These are phyloP conservation scores for Prunus salicina DNA, from an alignment of 306 rosid species.

Conservation along the genomic window DNA sequence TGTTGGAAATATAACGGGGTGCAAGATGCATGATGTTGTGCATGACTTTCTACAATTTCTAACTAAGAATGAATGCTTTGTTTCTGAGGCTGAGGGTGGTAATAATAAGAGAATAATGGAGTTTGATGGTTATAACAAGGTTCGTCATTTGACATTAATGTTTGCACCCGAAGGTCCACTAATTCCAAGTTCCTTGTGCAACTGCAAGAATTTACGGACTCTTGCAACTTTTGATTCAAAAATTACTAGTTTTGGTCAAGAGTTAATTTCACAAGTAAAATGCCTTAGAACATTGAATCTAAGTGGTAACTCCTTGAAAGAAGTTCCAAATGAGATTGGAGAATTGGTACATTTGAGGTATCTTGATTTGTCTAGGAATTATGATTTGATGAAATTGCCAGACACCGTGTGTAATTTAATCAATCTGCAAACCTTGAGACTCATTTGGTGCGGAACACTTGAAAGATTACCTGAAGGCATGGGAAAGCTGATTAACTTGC, in stretches of 20 bases:
- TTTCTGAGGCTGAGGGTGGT: not conserved
- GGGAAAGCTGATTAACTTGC: not conserved
- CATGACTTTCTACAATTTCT: not conserved
- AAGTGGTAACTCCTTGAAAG: accelerated
- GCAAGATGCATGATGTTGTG: not conserved
- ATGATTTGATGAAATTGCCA: not conserved
- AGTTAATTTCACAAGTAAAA: not conserved
- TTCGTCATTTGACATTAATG: not conserved
- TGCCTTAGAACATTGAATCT: not conserved
- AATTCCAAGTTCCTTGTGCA: not conserved
- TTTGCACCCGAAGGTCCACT: not conserved
- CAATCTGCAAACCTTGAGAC: conserved; percentile 2
- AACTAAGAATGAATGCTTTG: not conserved
- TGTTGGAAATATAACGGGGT: not conserved
- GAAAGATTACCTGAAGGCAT: not conserved
- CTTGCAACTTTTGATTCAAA: not conserved
- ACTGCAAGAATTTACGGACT: too few species aligned
- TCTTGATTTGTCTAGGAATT: not conserved
- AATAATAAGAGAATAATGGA: not conserved
- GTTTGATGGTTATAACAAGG: too few species aligned
- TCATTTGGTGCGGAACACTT: accelerated
- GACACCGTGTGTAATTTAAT: not conserved
- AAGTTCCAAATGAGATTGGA: too few species aligned
- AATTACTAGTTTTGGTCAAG: not conserved
- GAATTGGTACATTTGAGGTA: too few species aligned